Percentiles rank a stretch among this genome's conserved stretches.
These are phyloP conservation scores for Epithemia pelagica DNA, from an alignment of 108 stramenopile species.

Conservation along the genomic window DNA sequence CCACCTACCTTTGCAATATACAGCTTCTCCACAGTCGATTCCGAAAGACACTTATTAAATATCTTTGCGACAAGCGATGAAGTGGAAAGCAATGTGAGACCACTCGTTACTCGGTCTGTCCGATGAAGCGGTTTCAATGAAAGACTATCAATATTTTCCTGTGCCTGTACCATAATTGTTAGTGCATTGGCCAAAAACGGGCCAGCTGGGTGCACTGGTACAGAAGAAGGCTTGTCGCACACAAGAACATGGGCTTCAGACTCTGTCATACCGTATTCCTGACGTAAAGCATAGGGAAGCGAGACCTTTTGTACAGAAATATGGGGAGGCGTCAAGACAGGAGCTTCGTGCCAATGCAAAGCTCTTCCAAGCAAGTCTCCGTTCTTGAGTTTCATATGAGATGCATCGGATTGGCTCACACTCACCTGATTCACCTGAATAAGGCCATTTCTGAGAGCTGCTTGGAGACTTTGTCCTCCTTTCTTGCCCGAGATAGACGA, in stretches of 20 bases:
- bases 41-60: constrained; percentile 43
- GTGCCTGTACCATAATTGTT: constrained; percentile 69
- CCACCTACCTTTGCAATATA: constrained; percentile 71
- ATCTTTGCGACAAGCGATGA: constrained; percentile 40
- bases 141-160: constrained; percentile 49
- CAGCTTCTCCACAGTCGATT: constrained; percentile 43
- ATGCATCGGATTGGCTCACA: constrained; percentile 13
- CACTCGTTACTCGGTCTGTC: constrained; percentile 74
- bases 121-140: constrained; percentile 73
- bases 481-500: neutral
- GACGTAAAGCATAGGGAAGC: constrained; percentile 29
- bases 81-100: constrained; percentile 63
- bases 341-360: constrained; percentile 82
- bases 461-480: constrained; percentile 14
- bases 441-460: constrained; percentile 36
- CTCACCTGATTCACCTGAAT: constrained; percentile 51
- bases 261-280: constrained; percentile 16
- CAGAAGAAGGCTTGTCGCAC: constrained; percentile 69
- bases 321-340: constrained; percentile 37
- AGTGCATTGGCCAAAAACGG: constrained; percentile 73
- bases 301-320: constrained; percentile 47
- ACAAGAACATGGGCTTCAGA: constrained; percentile 33
- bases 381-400: constrained; percentile 38
- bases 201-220: constrained; percentile 79
- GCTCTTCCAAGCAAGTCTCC: constrained; percentile 58